Evolutionary conservation across 1,139 yeast species (phyloP).

Genomic region (Yamadazyma epiphylla): DNA sequence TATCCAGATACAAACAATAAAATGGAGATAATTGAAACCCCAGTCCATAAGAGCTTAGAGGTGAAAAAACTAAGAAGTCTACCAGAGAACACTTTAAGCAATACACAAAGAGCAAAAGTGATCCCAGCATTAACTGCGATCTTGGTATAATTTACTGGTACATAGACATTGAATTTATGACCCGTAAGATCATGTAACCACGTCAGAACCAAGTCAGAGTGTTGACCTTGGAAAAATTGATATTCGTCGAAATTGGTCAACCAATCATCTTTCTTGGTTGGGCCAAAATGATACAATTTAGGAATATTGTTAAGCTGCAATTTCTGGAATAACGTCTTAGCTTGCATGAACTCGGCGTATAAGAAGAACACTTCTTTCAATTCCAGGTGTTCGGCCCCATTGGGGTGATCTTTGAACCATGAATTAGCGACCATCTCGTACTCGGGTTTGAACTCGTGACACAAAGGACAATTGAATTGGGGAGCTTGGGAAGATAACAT

Average conservation of each 20-base stretch:
- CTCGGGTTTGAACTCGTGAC: conserved; percentile 69
- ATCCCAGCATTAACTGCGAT: conserved; percentile 45
- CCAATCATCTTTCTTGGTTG: conserved; percentile 32
- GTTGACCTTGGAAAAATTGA: conserved; percentile 54
- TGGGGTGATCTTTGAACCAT: conserved; percentile 49
- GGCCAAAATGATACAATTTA: conserved; percentile 61
- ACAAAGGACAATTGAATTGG: conserved; percentile 72
- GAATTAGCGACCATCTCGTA: conserved; percentile 53
- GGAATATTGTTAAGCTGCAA: conserved; percentile 75
- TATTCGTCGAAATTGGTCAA: conserved; percentile 38
- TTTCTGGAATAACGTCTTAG: conserved; percentile 50
- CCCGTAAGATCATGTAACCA: conserved; percentile 42
- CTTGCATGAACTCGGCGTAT: conserved; percentile 63
- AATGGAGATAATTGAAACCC: conserved; percentile 53
- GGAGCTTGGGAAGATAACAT: conserved; percentile 73
- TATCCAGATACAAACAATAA: conserved; percentile 82
- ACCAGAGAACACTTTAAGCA: conserved; percentile 24
- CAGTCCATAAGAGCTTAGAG: conserved; percentile 58
- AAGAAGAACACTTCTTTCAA: conserved; percentile 59
- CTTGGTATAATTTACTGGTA: conserved; percentile 56
- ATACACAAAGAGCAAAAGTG: conserved; percentile 21
- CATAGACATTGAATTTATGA: conserved; percentile 41
- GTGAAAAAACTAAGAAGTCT: conserved; percentile 24
- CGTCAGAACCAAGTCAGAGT: conserved; percentile 34
- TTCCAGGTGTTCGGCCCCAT: conserved; percentile 29